These are phyloP conservation scores for Podila epicladia DNA, from an alignment of 192 early-diverging fungal genomes.

Conservation along the genomic window DNA sequence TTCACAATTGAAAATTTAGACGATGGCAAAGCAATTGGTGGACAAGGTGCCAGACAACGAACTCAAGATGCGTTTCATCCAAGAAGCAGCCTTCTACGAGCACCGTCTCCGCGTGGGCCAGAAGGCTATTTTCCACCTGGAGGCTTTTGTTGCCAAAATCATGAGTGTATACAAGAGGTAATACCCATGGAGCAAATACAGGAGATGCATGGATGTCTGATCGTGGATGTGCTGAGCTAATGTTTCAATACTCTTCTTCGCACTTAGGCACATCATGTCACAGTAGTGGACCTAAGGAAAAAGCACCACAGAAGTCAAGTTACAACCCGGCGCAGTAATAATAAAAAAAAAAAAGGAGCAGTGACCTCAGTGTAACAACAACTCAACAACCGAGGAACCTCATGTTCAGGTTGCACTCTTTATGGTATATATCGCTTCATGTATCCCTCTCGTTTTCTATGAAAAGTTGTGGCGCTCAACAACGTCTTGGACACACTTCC, in stretches of 20 bases:
- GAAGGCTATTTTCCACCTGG: constrained; percentile 95
- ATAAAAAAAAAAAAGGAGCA: no score
- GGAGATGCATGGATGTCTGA: no score
- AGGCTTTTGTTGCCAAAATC: constrained; percentile 91
- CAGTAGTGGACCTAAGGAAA: no score
- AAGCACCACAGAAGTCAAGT: no score
- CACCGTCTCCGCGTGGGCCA: constrained; percentile 86
- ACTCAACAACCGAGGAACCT: no score
- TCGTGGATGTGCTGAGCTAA: no score
- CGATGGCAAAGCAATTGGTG: constrained; percentile 75
- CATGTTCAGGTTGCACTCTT: no score
- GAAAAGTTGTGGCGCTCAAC: constrained; percentile 48
- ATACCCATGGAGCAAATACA: neutral
- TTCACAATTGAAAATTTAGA: constrained; percentile 46
- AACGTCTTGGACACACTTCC: constrained; percentile 53
- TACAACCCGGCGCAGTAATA: no score
- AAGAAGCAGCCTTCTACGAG: constrained; percentile 89
- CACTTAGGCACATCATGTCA: no score
- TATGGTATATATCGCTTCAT: no score
- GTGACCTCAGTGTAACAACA: no score
- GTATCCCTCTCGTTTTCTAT: constrained; percentile 5
- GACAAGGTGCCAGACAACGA: constrained; percentile 70
- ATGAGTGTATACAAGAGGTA: constrained; percentile 93
- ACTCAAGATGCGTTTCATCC: constrained; percentile 73
- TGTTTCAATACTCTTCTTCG: no score